phyloP scores from a whole-genome alignment of 208 protist genomes.

The Acanthamoeba polyphaga region DNA sequence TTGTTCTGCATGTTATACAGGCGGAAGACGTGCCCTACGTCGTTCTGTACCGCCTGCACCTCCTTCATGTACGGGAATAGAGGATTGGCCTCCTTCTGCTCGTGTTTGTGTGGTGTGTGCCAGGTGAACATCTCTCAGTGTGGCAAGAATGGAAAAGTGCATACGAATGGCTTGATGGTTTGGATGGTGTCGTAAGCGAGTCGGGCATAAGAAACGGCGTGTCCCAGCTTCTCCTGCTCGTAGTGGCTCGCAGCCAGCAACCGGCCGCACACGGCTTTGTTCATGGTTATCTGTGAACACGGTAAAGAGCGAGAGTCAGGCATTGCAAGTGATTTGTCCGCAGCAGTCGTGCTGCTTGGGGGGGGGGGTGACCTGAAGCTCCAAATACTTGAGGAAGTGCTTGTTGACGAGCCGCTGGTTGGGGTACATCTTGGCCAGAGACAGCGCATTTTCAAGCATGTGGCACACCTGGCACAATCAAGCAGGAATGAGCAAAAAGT shows the following conservation, averaged over 20 bases:
- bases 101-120: not conserved
- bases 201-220: not conserved
- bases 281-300: not conserved
- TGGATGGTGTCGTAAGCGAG: not conserved
- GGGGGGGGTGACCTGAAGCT: not conserved
- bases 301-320: not conserved
- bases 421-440: slow-evolving; percentile 21
- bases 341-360: not conserved
- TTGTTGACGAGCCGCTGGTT: slow-evolving; percentile 31
- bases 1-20: slow-evolving; percentile 42
- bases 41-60: not conserved
- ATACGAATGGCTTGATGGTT: not conserved
- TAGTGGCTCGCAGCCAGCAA: slow-evolving; percentile 30
- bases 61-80: not conserved
- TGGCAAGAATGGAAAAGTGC: not conserved
- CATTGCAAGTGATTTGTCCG: not conserved
- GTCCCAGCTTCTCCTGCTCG: slow-evolving; percentile 1
- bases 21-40: slow-evolving; percentile 28
- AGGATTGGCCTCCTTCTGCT: not conserved
- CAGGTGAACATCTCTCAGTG: no score
- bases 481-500: not conserved
- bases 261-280: not conserved
- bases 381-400: not conserved
- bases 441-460: slow-evolving; percentile 8
- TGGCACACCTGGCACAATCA: not conserved